phyloP scores from a whole-genome alignment of 371 early-diverging fungal species.

The Lichtheimia ramosa region DNA sequence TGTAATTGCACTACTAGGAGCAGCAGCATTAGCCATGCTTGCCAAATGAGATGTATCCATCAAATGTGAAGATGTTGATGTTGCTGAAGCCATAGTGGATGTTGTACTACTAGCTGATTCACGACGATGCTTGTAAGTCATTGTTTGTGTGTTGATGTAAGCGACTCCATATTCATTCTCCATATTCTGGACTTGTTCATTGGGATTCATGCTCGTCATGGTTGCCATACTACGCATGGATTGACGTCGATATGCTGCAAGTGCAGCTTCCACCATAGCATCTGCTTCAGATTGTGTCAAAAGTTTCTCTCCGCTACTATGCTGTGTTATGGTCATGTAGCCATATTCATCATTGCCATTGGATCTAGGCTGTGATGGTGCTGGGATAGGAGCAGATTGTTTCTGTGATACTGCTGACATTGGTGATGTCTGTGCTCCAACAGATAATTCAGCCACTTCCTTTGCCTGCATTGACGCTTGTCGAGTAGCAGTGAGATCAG shows the following conservation, averaged over 20 bases:
- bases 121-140: slow-evolving; percentile 4
- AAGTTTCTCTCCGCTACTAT: not conserved
- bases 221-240: not conserved
- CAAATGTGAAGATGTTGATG: no score
- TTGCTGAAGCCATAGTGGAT: slow-evolving; percentile 8
- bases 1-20: slow-evolving; percentile 21
- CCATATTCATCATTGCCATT: no score
- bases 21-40: no score
- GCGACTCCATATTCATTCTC: slow-evolving; percentile 1
- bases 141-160: slow-evolving; percentile 3
- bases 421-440: no score
- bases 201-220: not conserved
- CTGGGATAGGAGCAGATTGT: no score
- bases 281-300: slow-evolving; percentile 6
- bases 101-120: slow-evolving; percentile 16
- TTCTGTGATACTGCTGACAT: no score
- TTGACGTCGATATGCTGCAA: not conserved
- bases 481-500: no score
- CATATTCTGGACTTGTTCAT: slow-evolving; percentile 10
- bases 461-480: no score
- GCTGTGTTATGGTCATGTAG: no score
- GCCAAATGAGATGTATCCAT: no score
- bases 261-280: slow-evolving; percentile 6
- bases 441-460: no score
- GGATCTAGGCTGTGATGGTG: no score